Percentiles rank a stretch among this genome's conserved stretches.
These are phyloP conservation scores for Silene conica DNA, from an alignment of 148 eudicot genomes.

Conservation along the genomic window DNA sequence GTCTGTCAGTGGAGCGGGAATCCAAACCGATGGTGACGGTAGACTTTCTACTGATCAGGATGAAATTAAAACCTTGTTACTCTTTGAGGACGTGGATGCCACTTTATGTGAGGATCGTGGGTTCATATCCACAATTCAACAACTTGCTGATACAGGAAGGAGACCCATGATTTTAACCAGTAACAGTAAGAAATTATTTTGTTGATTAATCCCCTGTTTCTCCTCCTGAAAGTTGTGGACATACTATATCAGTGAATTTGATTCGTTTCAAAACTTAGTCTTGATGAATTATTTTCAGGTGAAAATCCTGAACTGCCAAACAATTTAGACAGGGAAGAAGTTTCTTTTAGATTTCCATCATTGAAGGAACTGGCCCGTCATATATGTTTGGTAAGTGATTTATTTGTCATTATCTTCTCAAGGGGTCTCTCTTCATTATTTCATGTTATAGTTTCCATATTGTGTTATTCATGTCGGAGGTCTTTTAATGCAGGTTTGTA, in stretches of 20 bases:
- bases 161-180: conserved; percentile 79
- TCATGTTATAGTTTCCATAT: neutral
- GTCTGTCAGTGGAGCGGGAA: conserved; percentile 23
- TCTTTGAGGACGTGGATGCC: conserved; percentile 94
- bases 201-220: conserved; percentile 8
- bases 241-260: conserved; percentile 9
- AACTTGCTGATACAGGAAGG: conserved; percentile 79
- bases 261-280: conserved; percentile 13
- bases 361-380: conserved; percentile 57
- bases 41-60: conserved; percentile 35
- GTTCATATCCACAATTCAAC: conserved; percentile 75
- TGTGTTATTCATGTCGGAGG: neutral
- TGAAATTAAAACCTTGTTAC: conserved; percentile 69
- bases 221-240: neutral
- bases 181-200: conserved; percentile 42
- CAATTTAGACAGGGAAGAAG: conserved; percentile 65
- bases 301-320: conserved; percentile 62
- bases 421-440: neutral
- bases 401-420: neutral
- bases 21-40: conserved; percentile 22
- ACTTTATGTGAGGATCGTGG: conserved; percentile 80
- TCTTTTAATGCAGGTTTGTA: conserved; percentile 55
- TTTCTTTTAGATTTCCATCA: conserved; percentile 60
- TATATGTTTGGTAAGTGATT: conserved; percentile 40
- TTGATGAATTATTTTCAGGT: conserved; percentile 37